A percentile compares a stretch with the other conserved stretches of the same genome.
phyloP scores from a whole-genome alignment of 2,329 filamentous ascomycete genomes.

The Hypoxylon sp. region DNA sequence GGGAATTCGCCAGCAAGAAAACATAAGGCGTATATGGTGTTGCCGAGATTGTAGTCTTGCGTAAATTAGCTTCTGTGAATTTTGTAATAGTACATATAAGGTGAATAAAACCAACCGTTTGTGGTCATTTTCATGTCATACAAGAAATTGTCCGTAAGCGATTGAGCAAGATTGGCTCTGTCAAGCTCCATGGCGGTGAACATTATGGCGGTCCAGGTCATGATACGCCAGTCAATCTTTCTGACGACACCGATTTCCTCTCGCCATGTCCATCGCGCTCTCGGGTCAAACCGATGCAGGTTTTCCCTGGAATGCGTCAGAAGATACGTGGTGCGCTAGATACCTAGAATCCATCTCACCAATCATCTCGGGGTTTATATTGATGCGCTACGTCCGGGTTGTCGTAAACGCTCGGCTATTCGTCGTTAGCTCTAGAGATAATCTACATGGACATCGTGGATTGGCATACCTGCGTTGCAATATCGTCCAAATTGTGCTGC shows the following conservation, averaged over 20 bases:
- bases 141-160: conserved; percentile 62
- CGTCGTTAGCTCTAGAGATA: conserved; percentile 24
- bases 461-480: conserved; percentile 47
- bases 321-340: not conserved
- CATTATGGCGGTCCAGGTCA: conserved; percentile 62
- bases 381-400: conserved; percentile 57
- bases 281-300: conserved; percentile 52
- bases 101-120: conserved; percentile 53
- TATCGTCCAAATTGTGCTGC: conserved; percentile 43
- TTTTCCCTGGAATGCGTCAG: conserved; percentile 48
- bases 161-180: conserved; percentile 61
- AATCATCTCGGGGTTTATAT: conserved; percentile 50
- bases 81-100: not conserved
- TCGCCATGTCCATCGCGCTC: conserved; percentile 52
- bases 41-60: conserved; percentile 64
- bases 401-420: conserved; percentile 60
- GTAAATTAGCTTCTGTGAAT: not conserved
- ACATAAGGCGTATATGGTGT: conserved; percentile 65
- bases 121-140: conserved; percentile 58
- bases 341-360: conserved; percentile 36
- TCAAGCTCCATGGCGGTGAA: conserved; percentile 65
- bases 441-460: not conserved
- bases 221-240: conserved; percentile 55
- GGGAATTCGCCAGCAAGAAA: conserved; percentile 71
- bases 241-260: conserved; percentile 50